Conservation (phyloP, 371 early-diverging fungal species). For the Mucor lusitanicus region DNA sequence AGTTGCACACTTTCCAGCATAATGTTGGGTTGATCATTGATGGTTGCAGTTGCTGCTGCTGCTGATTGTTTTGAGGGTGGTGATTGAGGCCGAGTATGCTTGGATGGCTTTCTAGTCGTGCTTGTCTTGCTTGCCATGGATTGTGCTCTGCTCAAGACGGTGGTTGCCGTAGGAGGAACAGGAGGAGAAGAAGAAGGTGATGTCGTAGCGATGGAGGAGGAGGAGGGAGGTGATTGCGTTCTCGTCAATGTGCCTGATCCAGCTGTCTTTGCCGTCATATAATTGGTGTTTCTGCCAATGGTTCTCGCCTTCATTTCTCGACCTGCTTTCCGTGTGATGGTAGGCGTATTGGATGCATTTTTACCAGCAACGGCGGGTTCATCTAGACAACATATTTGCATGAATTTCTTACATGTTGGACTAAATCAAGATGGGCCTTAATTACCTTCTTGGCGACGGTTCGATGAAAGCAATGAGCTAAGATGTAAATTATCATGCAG, state of each 20-base stretch:
- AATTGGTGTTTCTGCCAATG: neutral
- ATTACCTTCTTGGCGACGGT: conserved; percentile 22
- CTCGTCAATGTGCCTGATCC: conserved; percentile 13
- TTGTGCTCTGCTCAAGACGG: neutral
- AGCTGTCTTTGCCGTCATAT: conserved; percentile 21
- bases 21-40: neutral
- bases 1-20: conserved; percentile 16
- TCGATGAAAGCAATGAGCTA: conserved; percentile 24
- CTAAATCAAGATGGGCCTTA: neutral
- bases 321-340: conserved; percentile 12
- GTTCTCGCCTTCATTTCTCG: conserved; percentile 9
- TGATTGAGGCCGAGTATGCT: conserved; percentile 16
- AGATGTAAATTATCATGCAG: conserved; percentile 9
- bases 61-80: conserved; percentile 14
- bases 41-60: conserved; percentile 3
- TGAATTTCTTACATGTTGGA: neutral
- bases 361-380: no score
- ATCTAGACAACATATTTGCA: neutral
- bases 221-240: neutral
- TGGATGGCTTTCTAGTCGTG: neutral
- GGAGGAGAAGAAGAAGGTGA: neutral
- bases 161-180: neutral
- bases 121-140: conserved; percentile 2
- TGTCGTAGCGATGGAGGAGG: no score
- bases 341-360: conserved; percentile 11